phyloP scores from a whole-genome alignment of 2,329 filamentous ascomycete genomes.

The Corinectria fuckeliana region DNA sequence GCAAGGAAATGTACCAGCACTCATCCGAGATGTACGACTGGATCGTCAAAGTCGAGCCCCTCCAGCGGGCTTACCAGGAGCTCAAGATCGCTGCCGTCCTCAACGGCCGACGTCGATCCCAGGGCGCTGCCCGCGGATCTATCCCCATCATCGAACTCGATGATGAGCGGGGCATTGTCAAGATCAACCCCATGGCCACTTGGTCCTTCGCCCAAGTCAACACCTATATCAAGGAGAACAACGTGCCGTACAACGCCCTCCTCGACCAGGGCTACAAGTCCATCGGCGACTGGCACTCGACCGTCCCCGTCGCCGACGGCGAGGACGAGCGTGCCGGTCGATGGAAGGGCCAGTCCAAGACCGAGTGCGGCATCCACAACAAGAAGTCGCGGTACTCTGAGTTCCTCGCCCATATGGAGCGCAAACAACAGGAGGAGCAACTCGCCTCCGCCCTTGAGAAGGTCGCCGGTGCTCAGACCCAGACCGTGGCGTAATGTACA shows the following conservation, averaged over 20 bases:
- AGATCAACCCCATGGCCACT: conserved; percentile 96
- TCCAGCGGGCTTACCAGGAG: conserved; percentile 87
- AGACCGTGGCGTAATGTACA: conserved; percentile 37
- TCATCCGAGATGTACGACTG: conserved; percentile 94
- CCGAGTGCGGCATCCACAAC: conserved; percentile 99
- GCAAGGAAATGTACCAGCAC: conserved; percentile 81
- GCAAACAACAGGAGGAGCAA: conserved; percentile 64
- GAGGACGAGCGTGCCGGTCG: conserved; percentile 96
- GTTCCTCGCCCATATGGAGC: conserved; percentile 77
- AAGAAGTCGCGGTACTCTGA: conserved; percentile 92
- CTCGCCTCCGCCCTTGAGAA: conserved; percentile 39
- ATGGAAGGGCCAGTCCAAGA: conserved; percentile 96
- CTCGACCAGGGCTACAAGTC: conserved; percentile 97
- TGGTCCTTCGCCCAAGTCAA: conserved; percentile 93
- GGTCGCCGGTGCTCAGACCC: conserved; percentile 24
- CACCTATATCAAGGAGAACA: conserved; percentile 82
- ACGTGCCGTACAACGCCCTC: conserved; percentile 92
- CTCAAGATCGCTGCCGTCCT: conserved; percentile 89
- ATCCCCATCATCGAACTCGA: conserved; percentile 93
- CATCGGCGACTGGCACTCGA: conserved; percentile 98
- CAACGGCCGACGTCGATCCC: conserved; percentile 88
- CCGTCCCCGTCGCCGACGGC: conserved; percentile 83
- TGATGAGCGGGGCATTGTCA: conserved; percentile 85
- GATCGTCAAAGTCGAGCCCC: conserved; percentile 96
- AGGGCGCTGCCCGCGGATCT: conserved; percentile 89